Percentiles rank a stretch among this genome's conserved stretches.
Conservation (phyloP, 108 stramenopile genomes). For the Nannochloropsis salina region DNA sequence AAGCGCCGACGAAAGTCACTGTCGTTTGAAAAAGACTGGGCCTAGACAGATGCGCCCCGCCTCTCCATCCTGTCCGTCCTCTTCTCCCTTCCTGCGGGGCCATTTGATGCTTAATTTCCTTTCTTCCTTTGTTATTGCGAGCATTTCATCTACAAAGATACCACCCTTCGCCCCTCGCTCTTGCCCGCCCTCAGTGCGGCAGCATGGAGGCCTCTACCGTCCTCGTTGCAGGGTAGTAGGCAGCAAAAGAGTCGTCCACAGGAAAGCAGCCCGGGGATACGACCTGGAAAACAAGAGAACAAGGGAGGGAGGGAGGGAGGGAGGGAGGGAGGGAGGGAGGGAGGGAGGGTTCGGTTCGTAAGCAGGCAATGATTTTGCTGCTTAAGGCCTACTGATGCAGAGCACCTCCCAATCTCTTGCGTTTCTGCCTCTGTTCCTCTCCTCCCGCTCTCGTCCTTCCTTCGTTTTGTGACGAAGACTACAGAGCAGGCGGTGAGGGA, state of each 20-base stretch:
- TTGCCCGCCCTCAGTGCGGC: neutral
- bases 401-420: neutral
- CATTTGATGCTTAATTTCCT: too few species aligned
- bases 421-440: neutral
- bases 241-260: neutral
- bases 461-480: neutral
- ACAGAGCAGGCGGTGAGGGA: neutral
- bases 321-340: conserved; percentile 10
- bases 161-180: neutral
- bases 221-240: neutral
- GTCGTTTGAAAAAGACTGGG: too few species aligned
- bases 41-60: neutral
- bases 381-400: neutral
- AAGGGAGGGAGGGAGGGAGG: conserved; percentile 2
- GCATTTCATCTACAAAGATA: too few species aligned
- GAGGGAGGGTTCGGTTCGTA: neutral
- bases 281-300: neutral
- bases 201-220: neutral
- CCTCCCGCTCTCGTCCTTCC: neutral
- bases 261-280: neutral
- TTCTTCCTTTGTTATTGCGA: too few species aligned
- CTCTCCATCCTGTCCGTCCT: neutral
- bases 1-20: too few species aligned
- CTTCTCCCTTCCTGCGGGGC: neutral
- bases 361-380: neutral